phyloP scores from a whole-genome alignment of 2,329 filamentous ascomycete genomes.

The Graphiopsis chlorocephala region DNA sequence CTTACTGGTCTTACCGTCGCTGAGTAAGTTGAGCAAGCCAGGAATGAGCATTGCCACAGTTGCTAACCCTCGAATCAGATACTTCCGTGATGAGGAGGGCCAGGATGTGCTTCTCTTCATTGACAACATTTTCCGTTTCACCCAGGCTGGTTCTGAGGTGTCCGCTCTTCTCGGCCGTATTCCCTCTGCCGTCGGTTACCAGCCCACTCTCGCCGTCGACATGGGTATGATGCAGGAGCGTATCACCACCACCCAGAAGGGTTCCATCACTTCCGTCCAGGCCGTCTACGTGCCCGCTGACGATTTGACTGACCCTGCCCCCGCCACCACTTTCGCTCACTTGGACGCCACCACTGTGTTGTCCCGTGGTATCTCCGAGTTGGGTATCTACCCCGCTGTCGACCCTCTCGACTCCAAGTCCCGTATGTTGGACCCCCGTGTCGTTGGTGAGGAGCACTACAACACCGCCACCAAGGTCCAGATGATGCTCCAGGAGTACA shows the following conservation, averaged over 20 bases:
- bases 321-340: slow-evolving; percentile 98
- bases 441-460: slow-evolving; percentile 98
- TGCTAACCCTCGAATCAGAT: slow-evolving; percentile 53
- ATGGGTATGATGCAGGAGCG: slow-evolving; percentile 99
- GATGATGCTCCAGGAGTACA: slow-evolving; percentile 99
- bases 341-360: slow-evolving; percentile 99
- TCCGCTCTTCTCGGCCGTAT: slow-evolving; percentile 99
- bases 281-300: slow-evolving; percentile 99
- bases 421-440: slow-evolving; percentile 98
- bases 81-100: slow-evolving; percentile 68
- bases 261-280: slow-evolving; percentile 99
- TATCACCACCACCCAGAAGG: slow-evolving; percentile 99
- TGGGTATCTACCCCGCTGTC: slow-evolving; percentile 99
- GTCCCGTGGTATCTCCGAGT: slow-evolving; percentile 99
- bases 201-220: slow-evolving; percentile 95
- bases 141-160: slow-evolving; percentile 99
- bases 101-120: slow-evolving; percentile 86
- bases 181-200: slow-evolving; percentile 99
- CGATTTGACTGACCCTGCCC: slow-evolving; percentile 99
- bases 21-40: slow-evolving; percentile 6
- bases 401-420: slow-evolving; percentile 99
- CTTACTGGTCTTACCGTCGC: slow-evolving; percentile 66
- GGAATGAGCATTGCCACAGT: neutral
- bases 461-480: slow-evolving; percentile 89
- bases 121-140: slow-evolving; percentile 99